Conservation (phyloP, 2,329 filamentous ascomycete genomes). For the Rutstroemia sp. region DNA sequence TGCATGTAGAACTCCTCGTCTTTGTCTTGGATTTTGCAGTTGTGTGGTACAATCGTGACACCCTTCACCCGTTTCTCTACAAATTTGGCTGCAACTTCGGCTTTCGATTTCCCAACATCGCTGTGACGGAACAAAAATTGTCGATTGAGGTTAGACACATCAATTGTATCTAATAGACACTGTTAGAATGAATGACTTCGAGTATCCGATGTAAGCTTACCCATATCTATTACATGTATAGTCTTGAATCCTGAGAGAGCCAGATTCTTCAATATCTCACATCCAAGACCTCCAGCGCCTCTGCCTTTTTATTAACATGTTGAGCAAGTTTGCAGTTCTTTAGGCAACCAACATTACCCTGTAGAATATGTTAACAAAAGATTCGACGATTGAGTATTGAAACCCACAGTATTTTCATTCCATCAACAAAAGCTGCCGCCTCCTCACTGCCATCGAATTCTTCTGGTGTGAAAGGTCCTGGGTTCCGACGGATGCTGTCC, state of each 20-base stretch:
- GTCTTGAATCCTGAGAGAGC: constrained; percentile 93
- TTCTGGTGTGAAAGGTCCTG: constrained; percentile 75
- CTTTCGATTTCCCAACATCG: constrained; percentile 91
- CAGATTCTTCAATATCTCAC: constrained; percentile 93
- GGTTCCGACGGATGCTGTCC: constrained; percentile 67
- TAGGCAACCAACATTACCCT: constrained; percentile 28
- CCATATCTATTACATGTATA: constrained; percentile 99
- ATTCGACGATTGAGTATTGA: constrained; percentile 10
- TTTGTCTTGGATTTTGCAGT: constrained; percentile 93
- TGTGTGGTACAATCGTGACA: constrained; percentile 88
- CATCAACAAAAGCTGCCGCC: constrained; percentile 49
- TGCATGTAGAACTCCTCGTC: constrained; percentile 96
- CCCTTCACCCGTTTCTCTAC: constrained; percentile 85
- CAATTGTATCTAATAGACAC: constrained; percentile 70
- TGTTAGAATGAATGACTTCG: constrained; percentile 1
- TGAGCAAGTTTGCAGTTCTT: not conserved
- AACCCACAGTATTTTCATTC: constrained; percentile 65
- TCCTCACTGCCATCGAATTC: constrained; percentile 41
- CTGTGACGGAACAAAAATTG: constrained; percentile 91
- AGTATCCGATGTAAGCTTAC: constrained; percentile 37
- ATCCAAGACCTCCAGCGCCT: constrained; percentile 88
- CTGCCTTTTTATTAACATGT: constrained; percentile 37
- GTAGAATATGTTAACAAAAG: constrained; percentile 10
- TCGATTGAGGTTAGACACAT: constrained; percentile 95
- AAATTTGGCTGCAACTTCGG: constrained; percentile 84